Conservation (phyloP, 2,329 filamentous ascomycete genomes). For the Aspergillus sp. region DNA sequence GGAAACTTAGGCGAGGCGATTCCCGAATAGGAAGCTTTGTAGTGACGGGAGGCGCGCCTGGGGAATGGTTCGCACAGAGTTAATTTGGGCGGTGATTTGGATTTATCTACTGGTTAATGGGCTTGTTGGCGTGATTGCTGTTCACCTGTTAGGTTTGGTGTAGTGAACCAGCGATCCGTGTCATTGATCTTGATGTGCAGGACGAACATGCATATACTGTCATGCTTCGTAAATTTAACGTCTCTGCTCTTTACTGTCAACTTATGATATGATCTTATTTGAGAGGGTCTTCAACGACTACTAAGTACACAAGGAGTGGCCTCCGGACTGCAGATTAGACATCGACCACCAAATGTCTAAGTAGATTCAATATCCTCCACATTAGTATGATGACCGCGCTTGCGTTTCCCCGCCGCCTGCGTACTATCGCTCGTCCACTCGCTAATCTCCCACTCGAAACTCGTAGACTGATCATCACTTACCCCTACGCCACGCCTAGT, state of each 20-base stretch:
- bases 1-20: constrained; percentile 20
- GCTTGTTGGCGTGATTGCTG: background rate
- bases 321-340: too few species aligned
- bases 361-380: constrained; percentile 5
- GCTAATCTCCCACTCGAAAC: constrained; percentile 79
- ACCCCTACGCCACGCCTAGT: constrained; percentile 58
- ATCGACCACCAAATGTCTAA: background rate
- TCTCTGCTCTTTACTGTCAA: too few species aligned
- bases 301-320: too few species aligned
- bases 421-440: constrained; percentile 63
- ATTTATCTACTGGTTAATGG: background rate
- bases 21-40: constrained; percentile 15
- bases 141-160: background rate
- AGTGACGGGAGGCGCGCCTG: constrained; percentile 10
- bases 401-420: constrained; percentile 34
- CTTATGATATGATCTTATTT: background rate
- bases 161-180: background rate
- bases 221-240: too few species aligned
- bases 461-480: constrained; percentile 64
- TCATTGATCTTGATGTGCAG: too few species aligned
- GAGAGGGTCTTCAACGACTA: background rate
- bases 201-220: too few species aligned
- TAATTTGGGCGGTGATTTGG: background rate
- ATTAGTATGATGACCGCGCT: constrained; percentile 26
- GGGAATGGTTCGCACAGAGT: background rate